Base-by-base conservation (phyloP, 768 basidiomycete species). In the Lactarius quietus region DNA sequence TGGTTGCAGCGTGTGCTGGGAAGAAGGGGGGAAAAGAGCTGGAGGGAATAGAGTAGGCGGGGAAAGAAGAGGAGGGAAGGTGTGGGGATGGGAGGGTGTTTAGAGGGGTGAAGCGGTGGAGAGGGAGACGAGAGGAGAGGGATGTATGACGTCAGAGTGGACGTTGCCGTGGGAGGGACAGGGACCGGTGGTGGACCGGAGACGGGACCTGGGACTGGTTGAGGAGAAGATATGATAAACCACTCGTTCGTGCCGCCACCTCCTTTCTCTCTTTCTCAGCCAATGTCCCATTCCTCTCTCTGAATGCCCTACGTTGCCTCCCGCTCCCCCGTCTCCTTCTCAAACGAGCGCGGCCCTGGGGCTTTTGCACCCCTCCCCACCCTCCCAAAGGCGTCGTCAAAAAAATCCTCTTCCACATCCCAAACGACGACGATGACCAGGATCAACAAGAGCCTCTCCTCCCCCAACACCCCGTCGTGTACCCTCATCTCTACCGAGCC, bases 301-400 rank as follows among this genome's bases (percentile, higher is more conserved):
- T 60, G 61, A 65, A 70, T 70, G 69, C 69, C 69, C 61, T 70
- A 70, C 69, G 63, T 63, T 43, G 54, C 64, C 18, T 61, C 64
- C 28, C 69, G 68, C 57, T 64, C 68, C 39, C 54, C 66, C 5
- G 43, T 61, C 33, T 39, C 68, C 15, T 68, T 68, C 63, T 68
- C 68, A 23, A 51, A 59, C 33, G 68, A 69, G 31, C 62, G 43
- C 12, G 66, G 68, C 51, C 66, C 63, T 9, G 68, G 66, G 54
- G 57, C 69, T 20, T 63, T 69, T 56, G 55, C 54, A 1, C 67
- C 67, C 20, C 67, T 68, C 51, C 58, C 48, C 26, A 23, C 59
- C 39, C 63, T 65, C 29, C 67, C 67, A 8, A 64, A 53, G 41
- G 20, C 28, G 3, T 36, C 66, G 31, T 8, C 57, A 8, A 64